Evolutionary conservation across 495 filamentous ascomycete genomes (phyloP), one percentile per base, ranked within the genome.

Genomic region (Penicillium egyptiacum): DNA sequence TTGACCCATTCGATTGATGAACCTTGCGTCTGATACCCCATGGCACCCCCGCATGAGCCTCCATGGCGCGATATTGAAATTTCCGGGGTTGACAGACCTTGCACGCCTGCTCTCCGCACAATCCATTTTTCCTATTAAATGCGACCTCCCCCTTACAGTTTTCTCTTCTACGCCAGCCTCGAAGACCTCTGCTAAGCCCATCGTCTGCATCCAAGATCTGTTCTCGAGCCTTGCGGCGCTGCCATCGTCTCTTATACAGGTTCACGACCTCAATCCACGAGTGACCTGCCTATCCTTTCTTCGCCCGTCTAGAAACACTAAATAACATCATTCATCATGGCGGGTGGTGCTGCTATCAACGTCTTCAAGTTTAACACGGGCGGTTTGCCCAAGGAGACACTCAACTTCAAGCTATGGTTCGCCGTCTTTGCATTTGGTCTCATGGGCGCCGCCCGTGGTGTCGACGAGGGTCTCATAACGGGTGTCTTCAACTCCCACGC

Each of bases 401-500:
- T 82, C 60, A 83, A 83, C 57, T 77, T 73, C 72, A 65, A 77
- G 28, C 63, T 83, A 54, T 79, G 75, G 73, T 78, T 82, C 54
- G 78, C 80, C 49, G 80, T 83, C 40, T 44, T 81, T 53, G 77
- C 79, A 4, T 83, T 83, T 43, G 81, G 81, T 45, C 75, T 84
- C 9, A 77, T 85, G 56, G 83, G 83, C 53, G 83, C 83, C 23
- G 83, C 83, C 30, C 77, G 82, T 30, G 83, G 82, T 26, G 71
- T 86, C 12, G 83, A 86, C 52, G 83, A 86, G 61, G 83, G 82
- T 25, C 69, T 85, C 28, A 85, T 84, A 63, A 78, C 74, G 25
- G 81, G 81, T 17, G 79, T 80, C 20, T 77, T 84, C 58, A 77
- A 78, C 58, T 82, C 60, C 81, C 20, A 54, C 20, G 23, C 52